A percentile compares a stretch with the other conserved stretches of the same genome.
These are phyloP conservation scores for Phoma sp. DNA, from an alignment of 2,329 filamentous ascomycete species.

Conservation along the genomic window DNA sequence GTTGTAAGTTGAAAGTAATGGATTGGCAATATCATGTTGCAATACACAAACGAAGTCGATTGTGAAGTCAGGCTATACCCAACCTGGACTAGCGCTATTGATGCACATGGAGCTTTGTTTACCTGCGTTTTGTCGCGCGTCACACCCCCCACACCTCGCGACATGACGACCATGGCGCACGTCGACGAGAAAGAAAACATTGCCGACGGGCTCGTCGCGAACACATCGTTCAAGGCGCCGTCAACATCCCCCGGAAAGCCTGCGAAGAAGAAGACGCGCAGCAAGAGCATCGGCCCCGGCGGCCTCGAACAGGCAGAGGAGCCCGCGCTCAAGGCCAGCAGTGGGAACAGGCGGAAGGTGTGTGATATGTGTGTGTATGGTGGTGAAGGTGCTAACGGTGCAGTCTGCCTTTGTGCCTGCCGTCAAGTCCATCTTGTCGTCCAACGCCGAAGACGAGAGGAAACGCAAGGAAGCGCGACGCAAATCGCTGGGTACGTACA, in stretches of 20 bases:
- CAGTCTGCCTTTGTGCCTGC: constrained; percentile 56
- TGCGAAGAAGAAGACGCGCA: constrained; percentile 62
- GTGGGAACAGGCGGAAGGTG: constrained; percentile 82
- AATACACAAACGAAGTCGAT: too few relatives aligned
- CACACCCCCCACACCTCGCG: constrained; percentile 19
- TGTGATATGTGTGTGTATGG: constrained; percentile 23
- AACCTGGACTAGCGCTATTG: constrained; percentile 1
- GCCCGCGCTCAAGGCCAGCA: constrained; percentile 71
- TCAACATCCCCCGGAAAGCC: constrained; percentile 40
- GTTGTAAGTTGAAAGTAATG: too few relatives aligned
- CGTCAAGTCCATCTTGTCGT: constrained; percentile 62
- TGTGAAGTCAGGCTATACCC: neutral
- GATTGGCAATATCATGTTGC: too few relatives aligned
- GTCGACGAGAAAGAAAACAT: constrained; percentile 75
- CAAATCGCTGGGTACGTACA: constrained; percentile 75
- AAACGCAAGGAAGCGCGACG: constrained; percentile 85
- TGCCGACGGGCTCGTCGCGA: constrained; percentile 47
- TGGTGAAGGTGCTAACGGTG: constrained; percentile 22
- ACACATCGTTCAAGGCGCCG: constrained; percentile 32
- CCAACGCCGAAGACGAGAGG: constrained; percentile 62
- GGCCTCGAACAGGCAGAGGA: constrained; percentile 89
- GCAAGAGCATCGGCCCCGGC: constrained; percentile 94
- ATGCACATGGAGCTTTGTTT: constrained; percentile 19
- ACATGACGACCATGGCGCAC: constrained; percentile 38
- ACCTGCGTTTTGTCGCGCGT: constrained; percentile 15